Evolutionary conservation across 805 yeast species (phyloP).

Genomic region (Vanderwaltozyma tropicalis): DNA sequence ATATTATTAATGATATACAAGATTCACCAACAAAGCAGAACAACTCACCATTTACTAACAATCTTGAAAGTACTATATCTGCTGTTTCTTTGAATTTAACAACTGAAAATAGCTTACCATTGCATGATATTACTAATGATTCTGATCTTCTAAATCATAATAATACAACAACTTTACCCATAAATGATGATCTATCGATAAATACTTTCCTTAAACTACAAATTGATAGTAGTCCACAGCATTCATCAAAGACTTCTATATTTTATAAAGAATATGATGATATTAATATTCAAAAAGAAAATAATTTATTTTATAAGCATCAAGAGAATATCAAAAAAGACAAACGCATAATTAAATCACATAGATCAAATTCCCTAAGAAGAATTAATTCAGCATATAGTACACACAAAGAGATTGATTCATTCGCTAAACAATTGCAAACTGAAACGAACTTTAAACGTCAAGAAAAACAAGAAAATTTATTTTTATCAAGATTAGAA

Average conservation of each 20-base stretch:
- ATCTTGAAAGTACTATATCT: no score
- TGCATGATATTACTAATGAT: conserved; percentile 1
- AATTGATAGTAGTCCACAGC: background rate
- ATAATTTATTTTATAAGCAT: background rate
- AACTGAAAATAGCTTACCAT: background rate
- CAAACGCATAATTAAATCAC: background rate
- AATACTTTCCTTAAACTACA: background rate
- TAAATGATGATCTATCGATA: background rate
- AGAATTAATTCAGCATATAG: background rate
- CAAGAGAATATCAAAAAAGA: background rate
- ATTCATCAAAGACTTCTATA: background rate
- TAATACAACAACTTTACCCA: background rate
- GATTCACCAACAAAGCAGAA: no score
- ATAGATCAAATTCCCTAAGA: conserved; percentile 1
- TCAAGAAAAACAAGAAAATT: background rate
- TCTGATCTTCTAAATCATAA: background rate
- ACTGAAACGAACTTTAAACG: background rate
- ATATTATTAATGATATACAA: no score
- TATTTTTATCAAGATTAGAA: background rate
- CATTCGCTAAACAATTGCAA: background rate
- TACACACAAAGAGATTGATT: background rate
- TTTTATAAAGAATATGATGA: background rate
- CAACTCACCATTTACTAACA: no score
- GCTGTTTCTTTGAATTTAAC: no score
- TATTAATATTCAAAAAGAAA: background rate